Evolutionary conservation across 2,329 filamentous ascomycete genomes (phyloP).

Genomic region (Alternaria triticina): DNA sequence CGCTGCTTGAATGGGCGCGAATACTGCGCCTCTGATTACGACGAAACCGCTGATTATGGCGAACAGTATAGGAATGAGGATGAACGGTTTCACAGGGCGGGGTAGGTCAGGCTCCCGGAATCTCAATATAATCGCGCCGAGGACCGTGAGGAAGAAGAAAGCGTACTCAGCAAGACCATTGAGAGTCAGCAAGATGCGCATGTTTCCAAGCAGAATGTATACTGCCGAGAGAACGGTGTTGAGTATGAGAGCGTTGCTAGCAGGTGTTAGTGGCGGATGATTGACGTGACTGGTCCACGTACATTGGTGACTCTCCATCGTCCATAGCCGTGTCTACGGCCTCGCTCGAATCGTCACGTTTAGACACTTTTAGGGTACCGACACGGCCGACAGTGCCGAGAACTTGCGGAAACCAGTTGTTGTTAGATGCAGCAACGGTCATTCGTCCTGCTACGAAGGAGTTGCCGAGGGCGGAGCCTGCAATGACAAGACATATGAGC

Average conservation of each 20-base stretch:
- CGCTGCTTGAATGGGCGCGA: slow-evolving; percentile 41
- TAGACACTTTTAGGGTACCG: slow-evolving; percentile 32
- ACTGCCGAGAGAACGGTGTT: slow-evolving; percentile 53
- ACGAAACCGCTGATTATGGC: slow-evolving; percentile 60
- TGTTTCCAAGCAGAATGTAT: slow-evolving; percentile 68
- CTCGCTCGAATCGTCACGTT: slow-evolving; percentile 8
- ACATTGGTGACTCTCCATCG: slow-evolving; percentile 46
- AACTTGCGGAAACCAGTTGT: slow-evolving; percentile 37
- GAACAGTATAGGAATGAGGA: slow-evolving; percentile 62
- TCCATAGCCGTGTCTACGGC: slow-evolving; percentile 34
- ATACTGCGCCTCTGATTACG: slow-evolving; percentile 43
- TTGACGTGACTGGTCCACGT: background rate
- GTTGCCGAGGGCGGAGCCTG: slow-evolving; percentile 67
- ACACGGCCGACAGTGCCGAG: slow-evolving; percentile 40
- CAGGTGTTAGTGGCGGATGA: background rate
- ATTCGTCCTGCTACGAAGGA: slow-evolving; percentile 69
- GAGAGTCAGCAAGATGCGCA: slow-evolving; percentile 66
- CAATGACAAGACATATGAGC: slow-evolving; percentile 67
- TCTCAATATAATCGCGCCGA: slow-evolving; percentile 65
- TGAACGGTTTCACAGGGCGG: slow-evolving; percentile 64
- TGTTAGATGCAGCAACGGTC: slow-evolving; percentile 63
- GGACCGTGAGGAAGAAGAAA: slow-evolving; percentile 69
- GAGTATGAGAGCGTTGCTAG: slow-evolving; percentile 43
- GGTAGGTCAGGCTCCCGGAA: slow-evolving; percentile 61
- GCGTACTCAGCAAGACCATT: slow-evolving; percentile 56